A percentile compares a stretch with the other conserved stretches of the same genome.
These are phyloP conservation scores for Nicotiana obtusifolia DNA, from an alignment of 257 asterid species.

Conservation along the genomic window DNA sequence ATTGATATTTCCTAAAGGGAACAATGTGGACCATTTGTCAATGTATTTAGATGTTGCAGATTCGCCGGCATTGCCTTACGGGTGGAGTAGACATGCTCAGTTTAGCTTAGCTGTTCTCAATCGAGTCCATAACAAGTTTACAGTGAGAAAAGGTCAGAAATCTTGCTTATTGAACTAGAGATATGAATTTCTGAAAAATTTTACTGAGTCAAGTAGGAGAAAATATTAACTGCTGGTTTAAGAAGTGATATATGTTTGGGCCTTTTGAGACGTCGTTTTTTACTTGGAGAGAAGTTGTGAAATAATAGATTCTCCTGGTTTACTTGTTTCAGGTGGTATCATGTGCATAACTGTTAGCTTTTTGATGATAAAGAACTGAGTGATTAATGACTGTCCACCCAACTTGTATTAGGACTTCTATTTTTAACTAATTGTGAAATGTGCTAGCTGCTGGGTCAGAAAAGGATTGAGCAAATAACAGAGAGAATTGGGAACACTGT, in stretches of 20 bases:
- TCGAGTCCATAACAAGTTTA: slow-evolving; percentile 11
- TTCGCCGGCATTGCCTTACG: slow-evolving; percentile 18
- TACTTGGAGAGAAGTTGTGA: not conserved
- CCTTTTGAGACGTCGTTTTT: not conserved
- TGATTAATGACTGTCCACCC: not conserved
- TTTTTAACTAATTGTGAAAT: not conserved
- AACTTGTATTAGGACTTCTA: not conserved
- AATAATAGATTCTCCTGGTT: not conserved
- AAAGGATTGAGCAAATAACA: not conserved
- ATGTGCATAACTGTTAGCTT: not conserved
- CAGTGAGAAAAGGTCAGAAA: slow-evolving; percentile 16
- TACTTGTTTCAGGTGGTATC: not conserved
- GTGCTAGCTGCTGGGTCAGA: not conserved
- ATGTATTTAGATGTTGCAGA: slow-evolving; percentile 25
- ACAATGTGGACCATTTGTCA: slow-evolving; percentile 21
- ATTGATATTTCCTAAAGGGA: slow-evolving; percentile 20
- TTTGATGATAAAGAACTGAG: not conserved
- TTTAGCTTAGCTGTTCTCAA: slow-evolving; percentile 18
- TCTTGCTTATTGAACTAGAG: not conserved
- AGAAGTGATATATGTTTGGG: not conserved
- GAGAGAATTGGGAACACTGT: not conserved
- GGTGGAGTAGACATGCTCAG: slow-evolving; percentile 24
- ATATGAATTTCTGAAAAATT: not conserved
- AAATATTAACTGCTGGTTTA: not conserved
- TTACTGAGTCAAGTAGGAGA: not conserved